A percentile compares a stretch with the other conserved stretches of the same genome.
Conservation (phyloP, 139 green algal genomes). For the Volvox reticuliferus region DNA sequence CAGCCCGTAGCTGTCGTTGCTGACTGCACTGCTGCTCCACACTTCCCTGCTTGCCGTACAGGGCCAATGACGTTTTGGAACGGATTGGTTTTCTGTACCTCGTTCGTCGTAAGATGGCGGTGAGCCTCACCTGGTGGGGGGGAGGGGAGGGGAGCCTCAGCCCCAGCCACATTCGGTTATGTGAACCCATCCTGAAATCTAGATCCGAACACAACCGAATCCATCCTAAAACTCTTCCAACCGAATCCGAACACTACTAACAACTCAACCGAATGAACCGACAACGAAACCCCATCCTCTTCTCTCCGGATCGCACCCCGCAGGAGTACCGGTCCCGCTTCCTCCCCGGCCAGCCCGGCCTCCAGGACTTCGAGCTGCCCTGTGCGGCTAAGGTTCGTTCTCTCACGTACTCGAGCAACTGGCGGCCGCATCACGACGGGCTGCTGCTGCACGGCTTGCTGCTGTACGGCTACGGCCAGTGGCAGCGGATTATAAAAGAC, state of each 20-base stretch:
- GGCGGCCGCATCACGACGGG: constrained; percentile 11
- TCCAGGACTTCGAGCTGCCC: constrained; percentile 6
- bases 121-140: not conserved
- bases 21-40: not conserved
- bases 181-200: too few species aligned
- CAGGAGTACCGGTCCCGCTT: constrained; percentile 2
- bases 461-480: constrained; percentile 40
- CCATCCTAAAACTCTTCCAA: too few species aligned
- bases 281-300: not conserved
- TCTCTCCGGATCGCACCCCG: not conserved
- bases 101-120: constrained; percentile 29
- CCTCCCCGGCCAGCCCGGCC: not conserved
- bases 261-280: too few species aligned
- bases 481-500: constrained; percentile 32
- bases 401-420: not conserved
- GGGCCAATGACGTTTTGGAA: constrained; percentile 26
- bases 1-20: not conserved
- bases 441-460: constrained; percentile 36
- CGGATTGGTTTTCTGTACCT: constrained; percentile 48
- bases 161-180: too few species aligned
- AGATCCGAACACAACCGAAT: too few species aligned
- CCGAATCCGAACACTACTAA: too few species aligned
- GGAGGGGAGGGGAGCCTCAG: too few species aligned
- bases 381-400: not conserved
- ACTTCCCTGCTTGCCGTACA: not conserved